Evolutionary conservation across 768 basidiomycete species (phyloP), one percentile per base, ranked within the genome.

Genomic region (Naematelia aurantialba): DNA sequence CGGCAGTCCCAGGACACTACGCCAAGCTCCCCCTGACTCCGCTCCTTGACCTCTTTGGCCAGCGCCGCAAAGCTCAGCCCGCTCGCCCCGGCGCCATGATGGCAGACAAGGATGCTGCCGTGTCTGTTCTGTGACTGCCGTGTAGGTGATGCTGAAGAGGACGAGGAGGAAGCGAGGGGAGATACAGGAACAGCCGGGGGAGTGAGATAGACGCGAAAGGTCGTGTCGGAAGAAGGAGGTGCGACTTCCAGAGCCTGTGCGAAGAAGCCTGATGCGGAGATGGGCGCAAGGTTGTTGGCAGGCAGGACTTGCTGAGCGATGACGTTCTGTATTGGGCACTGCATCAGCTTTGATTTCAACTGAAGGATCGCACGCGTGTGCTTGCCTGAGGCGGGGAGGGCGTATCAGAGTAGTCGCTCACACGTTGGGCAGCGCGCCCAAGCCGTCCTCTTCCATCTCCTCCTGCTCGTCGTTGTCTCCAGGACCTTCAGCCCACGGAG

Each of bases 11-110:
- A 78, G 1, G 88, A 81, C 51, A 99, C 68, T 14, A 97, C 82
- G 0, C 94, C 93, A 52, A 87, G 84, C 64, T 88, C 88, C 4
- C 86, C 87, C 26, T 80, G 81, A 45, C 84, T 83, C 74, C 81
- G 63, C 45, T 79, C 82, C 11, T 73, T 75, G 1, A 97, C 79
- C 77, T 89, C 87, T 76, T 86, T 87, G n/a, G 93, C 91, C 58
- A 96, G 81, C 68, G 85, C 87, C 1, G 96, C 92, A 75, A 94
- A 99, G 63, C 85, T 89, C 61, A 97, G 80, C 0, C 85, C 96
- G 0, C 87, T 87, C 72, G 91, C 91, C n/a, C 96, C 96, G 0
- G 91, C 94, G 0, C 96, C 96, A 67, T 99, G 94, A 69, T 96
- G 92, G 78, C 89, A 93, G 4, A 97, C 82, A 74, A 98, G 83